phyloP scores from a whole-genome alignment of 2,329 filamentous ascomycete species.

The Neofusicoccum parvum region DNA sequence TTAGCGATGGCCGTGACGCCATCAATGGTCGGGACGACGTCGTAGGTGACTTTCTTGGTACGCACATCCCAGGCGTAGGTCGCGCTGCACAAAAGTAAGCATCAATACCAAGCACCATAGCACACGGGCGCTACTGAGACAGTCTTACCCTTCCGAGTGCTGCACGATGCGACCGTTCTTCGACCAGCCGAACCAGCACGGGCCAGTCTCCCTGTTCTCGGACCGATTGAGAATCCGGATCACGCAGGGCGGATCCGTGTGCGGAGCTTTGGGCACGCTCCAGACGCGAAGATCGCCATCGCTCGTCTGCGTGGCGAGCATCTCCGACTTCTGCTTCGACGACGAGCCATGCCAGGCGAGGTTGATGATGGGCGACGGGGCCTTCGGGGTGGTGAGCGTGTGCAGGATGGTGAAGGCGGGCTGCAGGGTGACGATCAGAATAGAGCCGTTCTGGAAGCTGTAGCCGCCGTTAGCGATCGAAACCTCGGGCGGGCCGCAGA shows the following conservation, averaged over 20 bases:
- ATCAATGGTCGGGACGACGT: conserved; percentile 82
- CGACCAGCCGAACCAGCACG: conserved; percentile 98
- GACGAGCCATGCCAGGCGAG: conserved; percentile 96
- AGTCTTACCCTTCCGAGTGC: conserved; percentile 80
- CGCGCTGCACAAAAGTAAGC: conserved; percentile 13
- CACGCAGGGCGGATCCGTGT: conserved; percentile 77
- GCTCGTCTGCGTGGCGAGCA: conserved; percentile 89
- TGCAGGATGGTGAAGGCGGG: conserved; percentile 93
- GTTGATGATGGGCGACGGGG: conserved; percentile 83
- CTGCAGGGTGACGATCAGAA: conserved; percentile 84
- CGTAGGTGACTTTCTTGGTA: conserved; percentile 94
- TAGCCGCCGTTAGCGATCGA: conserved; percentile 26
- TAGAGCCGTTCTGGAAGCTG: conserved; percentile 93
- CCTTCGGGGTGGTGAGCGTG: conserved; percentile 80
- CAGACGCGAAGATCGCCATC: conserved; percentile 94
- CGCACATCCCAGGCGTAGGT: conserved; percentile 77
- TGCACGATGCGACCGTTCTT: conserved; percentile 97
- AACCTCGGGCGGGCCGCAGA: neutral
- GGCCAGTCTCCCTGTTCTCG: conserved; percentile 68
- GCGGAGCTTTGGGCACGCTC: conserved; percentile 85
- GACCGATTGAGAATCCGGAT: conserved; percentile 83
- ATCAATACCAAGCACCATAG: conserved; percentile 28
- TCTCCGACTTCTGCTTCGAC: conserved; percentile 93
- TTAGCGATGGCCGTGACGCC: conserved; percentile 80
- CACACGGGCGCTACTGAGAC: neutral